Percentiles rank a stretch among this genome's conserved stretches.
phyloP scores from a whole-genome alignment of 148 eudicot genomes.

The Chenopodium quinoa region DNA sequence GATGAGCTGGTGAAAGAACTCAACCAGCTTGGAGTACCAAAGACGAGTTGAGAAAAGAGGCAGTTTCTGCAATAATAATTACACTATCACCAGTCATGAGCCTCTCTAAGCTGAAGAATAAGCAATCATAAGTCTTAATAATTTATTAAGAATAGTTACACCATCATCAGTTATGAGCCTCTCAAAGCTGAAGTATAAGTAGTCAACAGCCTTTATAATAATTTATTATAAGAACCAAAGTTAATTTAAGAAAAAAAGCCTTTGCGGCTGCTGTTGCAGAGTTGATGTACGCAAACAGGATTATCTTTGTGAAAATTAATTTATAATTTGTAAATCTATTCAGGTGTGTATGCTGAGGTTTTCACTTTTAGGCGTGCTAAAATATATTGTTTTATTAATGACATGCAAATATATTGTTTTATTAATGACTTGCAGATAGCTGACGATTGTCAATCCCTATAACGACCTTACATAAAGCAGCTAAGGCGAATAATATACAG shows the following conservation, averaged over 20 bases:
- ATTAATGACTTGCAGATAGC: background rate
- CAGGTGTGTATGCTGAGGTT: background rate
- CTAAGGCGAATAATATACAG: too few relatives aligned
- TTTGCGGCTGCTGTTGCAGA: background rate
- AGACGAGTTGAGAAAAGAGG: background rate
- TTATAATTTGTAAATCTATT: background rate
- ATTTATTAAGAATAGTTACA: background rate
- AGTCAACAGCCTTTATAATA: background rate
- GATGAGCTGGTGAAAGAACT: conserved; percentile 41
- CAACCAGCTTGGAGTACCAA: conserved; percentile 13
- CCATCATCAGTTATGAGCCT: background rate
- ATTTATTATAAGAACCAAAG: too few relatives aligned
- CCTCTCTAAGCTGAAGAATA: background rate
- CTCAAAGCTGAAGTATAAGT: background rate
- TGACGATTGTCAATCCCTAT: background rate
- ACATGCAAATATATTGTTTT: background rate
- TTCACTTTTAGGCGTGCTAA: background rate
- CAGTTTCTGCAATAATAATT: background rate
- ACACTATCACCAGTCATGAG: background rate
- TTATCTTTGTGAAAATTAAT: background rate
- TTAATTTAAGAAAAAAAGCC: background rate
- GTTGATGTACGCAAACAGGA: too few relatives aligned
- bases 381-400: background rate
- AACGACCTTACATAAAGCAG: too few relatives aligned
- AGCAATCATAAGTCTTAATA: background rate